Evolutionary conservation across 495 filamentous ascomycete species (phyloP).

Genomic region (Geoglossum glabrum): DNA sequence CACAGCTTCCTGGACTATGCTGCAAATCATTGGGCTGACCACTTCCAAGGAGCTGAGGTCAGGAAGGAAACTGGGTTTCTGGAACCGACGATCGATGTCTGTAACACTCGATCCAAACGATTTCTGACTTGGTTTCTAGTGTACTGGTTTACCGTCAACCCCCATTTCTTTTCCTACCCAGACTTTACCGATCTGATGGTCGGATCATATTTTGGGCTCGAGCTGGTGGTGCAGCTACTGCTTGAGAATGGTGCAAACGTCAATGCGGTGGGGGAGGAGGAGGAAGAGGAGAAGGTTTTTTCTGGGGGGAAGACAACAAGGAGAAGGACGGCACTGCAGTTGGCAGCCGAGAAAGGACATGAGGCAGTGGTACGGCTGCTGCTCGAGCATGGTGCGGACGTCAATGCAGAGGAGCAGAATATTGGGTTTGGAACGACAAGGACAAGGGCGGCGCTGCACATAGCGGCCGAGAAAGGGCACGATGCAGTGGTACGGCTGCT

Average conservation of each 20-base stretch:
- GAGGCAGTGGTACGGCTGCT: neutral
- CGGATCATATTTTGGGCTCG: too few relatives aligned
- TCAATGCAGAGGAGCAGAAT: too few relatives aligned
- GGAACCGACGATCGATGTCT: neutral
- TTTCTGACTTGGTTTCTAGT: neutral
- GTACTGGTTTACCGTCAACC: too few relatives aligned
- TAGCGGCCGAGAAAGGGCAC: neutral
- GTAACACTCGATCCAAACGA: neutral
- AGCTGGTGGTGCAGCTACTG: neutral
- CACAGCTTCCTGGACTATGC: constrained; percentile 4
- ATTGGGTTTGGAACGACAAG: neutral
- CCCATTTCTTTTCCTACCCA: too few relatives aligned
- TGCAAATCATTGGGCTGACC: constrained; percentile 4
- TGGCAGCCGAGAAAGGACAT: neutral
- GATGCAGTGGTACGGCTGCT: neutral
- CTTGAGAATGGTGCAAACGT: neutral
- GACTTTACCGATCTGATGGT: too few relatives aligned
- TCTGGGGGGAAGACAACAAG: too few relatives aligned
- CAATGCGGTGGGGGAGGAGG: too few relatives aligned
- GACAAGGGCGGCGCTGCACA: neutral
- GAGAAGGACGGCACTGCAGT: neutral
- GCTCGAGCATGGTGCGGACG: neutral
- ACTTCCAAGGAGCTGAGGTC: neutral
- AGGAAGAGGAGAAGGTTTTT: too few relatives aligned
- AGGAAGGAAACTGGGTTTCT: neutral